phyloP scores from a whole-genome alignment of 2,329 filamentous ascomycete species.

The Botrytis elliptica region DNA sequence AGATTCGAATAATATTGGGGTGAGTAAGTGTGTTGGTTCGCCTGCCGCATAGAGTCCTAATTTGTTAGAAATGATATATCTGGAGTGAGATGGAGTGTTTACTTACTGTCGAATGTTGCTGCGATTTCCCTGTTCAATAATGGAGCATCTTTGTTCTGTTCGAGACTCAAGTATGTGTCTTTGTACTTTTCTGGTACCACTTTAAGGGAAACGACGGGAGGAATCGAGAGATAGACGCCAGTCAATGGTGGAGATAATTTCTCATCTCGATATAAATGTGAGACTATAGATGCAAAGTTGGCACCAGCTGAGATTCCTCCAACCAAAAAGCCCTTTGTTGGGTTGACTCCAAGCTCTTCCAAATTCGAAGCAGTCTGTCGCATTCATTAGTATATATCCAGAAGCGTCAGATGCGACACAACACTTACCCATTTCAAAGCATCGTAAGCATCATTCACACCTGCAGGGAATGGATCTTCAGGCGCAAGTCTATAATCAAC shows the following conservation, averaged over 20 bases:
- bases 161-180: slow-evolving; percentile 41
- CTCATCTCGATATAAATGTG: slow-evolving; percentile 45
- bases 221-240: slow-evolving; percentile 47
- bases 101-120: slow-evolving; percentile 33
- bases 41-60: neutral
- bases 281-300: slow-evolving; percentile 42
- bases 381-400: neutral
- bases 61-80: neutral
- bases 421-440: slow-evolving; percentile 45
- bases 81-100: no score
- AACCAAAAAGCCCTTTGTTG: slow-evolving; percentile 48
- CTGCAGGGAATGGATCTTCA: slow-evolving; percentile 47
- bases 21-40: slow-evolving; percentile 34
- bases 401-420: neutral
- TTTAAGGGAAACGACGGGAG: slow-evolving; percentile 22
- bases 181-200: slow-evolving; percentile 42
- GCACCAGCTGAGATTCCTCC: slow-evolving; percentile 50
- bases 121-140: slow-evolving; percentile 38
- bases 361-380: slow-evolving; percentile 1
- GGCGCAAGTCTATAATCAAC: slow-evolving; percentile 48
- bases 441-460: slow-evolving; percentile 47
- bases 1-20: slow-evolving; percentile 40
- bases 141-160: slow-evolving; percentile 45
- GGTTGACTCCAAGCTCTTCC: slow-evolving; percentile 41
- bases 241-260: slow-evolving; percentile 46